Percentiles rank a stretch among this genome's conserved stretches.
Evolutionary conservation across 495 filamentous ascomycete species (phyloP).

Genomic region (Neurospora sp.): DNA sequence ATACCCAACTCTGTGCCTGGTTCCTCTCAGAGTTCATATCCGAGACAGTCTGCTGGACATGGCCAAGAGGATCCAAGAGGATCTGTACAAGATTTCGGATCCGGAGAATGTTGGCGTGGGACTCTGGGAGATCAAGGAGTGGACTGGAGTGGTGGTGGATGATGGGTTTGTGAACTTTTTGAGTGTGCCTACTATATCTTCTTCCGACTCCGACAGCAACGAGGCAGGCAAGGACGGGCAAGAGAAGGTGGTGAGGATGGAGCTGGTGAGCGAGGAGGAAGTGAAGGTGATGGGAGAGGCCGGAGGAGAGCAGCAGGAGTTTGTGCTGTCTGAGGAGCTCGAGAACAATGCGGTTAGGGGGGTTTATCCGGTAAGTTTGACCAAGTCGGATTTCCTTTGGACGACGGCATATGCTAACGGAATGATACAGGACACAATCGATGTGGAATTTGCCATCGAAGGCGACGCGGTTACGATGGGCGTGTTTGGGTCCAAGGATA

Average conservation of each 20-base stretch:
- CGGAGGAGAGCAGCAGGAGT: not conserved
- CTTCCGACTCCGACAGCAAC: not conserved
- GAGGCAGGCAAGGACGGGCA: not conserved
- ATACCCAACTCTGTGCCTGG: slow-evolving; percentile 32
- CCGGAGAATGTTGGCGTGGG: slow-evolving; percentile 25
- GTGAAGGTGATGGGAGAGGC: not conserved
- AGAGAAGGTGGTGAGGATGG: not conserved
- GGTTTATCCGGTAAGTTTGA: slow-evolving; percentile 27
- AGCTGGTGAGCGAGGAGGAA: not conserved
- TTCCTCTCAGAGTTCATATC: too few relatives aligned
- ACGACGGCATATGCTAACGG: not conserved
- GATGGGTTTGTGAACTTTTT: slow-evolving; percentile 51
- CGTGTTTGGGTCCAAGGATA: slow-evolving; percentile 31
- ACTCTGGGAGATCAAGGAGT: slow-evolving; percentile 39
- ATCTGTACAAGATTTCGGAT: slow-evolving; percentile 29
- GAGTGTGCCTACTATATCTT: slow-evolving; percentile 20
- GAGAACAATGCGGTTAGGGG: slow-evolving; percentile 14
- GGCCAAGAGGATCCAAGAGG: slow-evolving; percentile 28
- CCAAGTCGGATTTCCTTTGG: too few relatives aligned
- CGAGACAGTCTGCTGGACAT: slow-evolving; percentile 11
- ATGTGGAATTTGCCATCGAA: slow-evolving; percentile 42
- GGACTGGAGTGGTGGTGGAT: slow-evolving; percentile 37
- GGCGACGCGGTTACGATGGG: slow-evolving; percentile 42
- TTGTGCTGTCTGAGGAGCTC: slow-evolving; percentile 1
- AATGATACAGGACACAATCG: slow-evolving; percentile 35